Evolutionary conservation across 1,139 yeast genomes (phyloP).

Genomic region (Pichia sp.): DNA sequence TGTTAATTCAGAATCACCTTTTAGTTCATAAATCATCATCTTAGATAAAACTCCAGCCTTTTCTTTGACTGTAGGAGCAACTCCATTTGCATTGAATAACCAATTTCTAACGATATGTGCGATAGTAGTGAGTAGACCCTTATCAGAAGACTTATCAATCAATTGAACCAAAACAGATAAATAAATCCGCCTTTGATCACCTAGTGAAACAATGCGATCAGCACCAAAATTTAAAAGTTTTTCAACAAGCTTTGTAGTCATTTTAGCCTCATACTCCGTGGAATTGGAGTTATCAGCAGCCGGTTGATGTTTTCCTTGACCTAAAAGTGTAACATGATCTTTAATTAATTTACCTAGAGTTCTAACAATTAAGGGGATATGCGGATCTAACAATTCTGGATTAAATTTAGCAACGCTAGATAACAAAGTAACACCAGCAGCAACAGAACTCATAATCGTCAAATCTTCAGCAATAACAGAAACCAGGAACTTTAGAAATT

Average conservation of each 20-base stretch:
- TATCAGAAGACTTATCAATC: slow-evolving; percentile 83
- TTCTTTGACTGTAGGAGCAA: slow-evolving; percentile 85
- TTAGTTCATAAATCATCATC: slow-evolving; percentile 86
- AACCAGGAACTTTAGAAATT: slow-evolving; percentile 57
- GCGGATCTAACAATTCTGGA: slow-evolving; percentile 67
- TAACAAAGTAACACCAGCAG: slow-evolving; percentile 84
- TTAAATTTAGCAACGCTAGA: slow-evolving; percentile 74
- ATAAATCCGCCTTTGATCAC: slow-evolving; percentile 90
- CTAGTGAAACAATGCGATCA: slow-evolving; percentile 72
- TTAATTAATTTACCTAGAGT: slow-evolving; percentile 84
- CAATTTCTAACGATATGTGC: slow-evolving; percentile 76
- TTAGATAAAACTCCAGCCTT: slow-evolving; percentile 91
- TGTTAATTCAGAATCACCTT: slow-evolving; percentile 78
- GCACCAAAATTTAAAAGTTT: slow-evolving; percentile 75
- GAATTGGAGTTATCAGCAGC: slow-evolving; percentile 17
- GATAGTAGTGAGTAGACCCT: slow-evolving; percentile 66
- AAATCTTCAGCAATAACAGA: slow-evolving; percentile 79
- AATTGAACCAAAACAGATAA: slow-evolving; percentile 81
- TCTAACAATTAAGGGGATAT: slow-evolving; percentile 73
- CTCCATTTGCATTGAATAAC: slow-evolving; percentile 82
- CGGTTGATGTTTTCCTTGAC: slow-evolving; percentile 38
- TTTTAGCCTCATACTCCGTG: slow-evolving; percentile 64
- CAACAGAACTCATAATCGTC: slow-evolving; percentile 73
- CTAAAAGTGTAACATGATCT: slow-evolving; percentile 69
- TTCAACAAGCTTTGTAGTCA: slow-evolving; percentile 70